Percentiles rank a stretch among this genome's conserved stretches.
Conservation (phyloP, 148 eudicot genomes). For the Rhododendron vialii region DNA sequence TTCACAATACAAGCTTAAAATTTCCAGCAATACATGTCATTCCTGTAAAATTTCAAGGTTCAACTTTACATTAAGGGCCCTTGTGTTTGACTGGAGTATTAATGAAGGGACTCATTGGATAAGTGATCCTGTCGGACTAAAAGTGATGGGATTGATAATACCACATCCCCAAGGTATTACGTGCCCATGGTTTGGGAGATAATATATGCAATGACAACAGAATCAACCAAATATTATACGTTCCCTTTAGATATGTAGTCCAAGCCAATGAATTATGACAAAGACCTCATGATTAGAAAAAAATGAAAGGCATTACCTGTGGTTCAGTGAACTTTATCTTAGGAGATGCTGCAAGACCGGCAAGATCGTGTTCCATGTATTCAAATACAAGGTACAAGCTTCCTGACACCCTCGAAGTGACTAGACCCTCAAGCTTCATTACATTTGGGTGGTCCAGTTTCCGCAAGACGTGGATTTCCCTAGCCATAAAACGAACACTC, state of each 20-base stretch:
- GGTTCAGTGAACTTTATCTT: slow-evolving; percentile 59
- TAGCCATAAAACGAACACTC: slow-evolving; percentile 93
- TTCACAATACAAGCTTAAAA: neutral
- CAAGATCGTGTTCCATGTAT: slow-evolving; percentile 91
- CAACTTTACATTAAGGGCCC: neutral
- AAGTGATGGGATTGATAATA: neutral
- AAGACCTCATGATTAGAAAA: neutral
- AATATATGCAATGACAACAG: neutral
- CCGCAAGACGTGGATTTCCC: slow-evolving; percentile 74
- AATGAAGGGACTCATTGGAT: neutral
- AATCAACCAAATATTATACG: neutral
- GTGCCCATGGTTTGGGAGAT: neutral
- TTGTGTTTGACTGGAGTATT: neutral
- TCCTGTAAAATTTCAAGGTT: neutral
- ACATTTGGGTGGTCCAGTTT: slow-evolving; percentile 82
- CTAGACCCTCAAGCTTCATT: slow-evolving; percentile 78
- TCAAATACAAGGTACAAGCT: slow-evolving; percentile 90
- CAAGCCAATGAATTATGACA: neutral
- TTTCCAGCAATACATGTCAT: neutral
- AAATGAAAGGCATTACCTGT: slow-evolving; percentile 47
- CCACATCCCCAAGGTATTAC: neutral
- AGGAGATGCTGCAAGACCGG: slow-evolving; percentile 67
- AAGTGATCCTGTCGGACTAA: neutral
- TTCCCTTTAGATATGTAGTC: neutral
- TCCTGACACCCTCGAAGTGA: slow-evolving; percentile 72